A percentile compares a stretch with the other conserved stretches of the same genome.
Evolutionary conservation across 805 yeast species (phyloP).

Genomic region (Candida nanaspora): DNA sequence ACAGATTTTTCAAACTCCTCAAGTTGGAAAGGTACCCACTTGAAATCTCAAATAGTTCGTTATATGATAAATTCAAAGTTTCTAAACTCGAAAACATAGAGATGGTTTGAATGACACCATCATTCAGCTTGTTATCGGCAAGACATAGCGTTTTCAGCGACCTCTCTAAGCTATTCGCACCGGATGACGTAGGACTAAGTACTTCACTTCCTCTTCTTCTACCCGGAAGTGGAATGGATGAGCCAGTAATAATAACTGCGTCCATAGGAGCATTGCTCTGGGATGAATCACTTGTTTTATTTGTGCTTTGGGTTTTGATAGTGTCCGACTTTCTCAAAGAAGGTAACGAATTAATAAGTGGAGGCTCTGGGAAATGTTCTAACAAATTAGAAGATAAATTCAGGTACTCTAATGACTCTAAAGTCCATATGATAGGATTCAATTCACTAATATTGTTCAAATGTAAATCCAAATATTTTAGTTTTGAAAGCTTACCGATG

Average conservation of each 20-base stretch:
- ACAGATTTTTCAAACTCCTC: conserved; percentile 52
- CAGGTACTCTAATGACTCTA: conserved; percentile 47
- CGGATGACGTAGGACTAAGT: conserved; percentile 4
- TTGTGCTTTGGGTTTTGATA: background rate
- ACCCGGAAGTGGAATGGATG: background rate
- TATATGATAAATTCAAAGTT: conserved; percentile 72
- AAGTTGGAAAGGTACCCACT: conserved; percentile 57
- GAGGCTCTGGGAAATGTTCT: conserved; percentile 50
- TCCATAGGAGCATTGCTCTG: background rate
- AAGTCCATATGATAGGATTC: conserved; percentile 60
- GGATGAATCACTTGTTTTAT: background rate
- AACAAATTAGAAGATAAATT: conserved; percentile 72
- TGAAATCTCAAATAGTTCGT: conserved; percentile 78
- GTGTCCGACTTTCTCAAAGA: background rate
- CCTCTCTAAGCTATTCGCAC: conserved; percentile 12
- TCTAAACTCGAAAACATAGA: conserved; percentile 52
- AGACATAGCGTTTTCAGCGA: conserved; percentile 49
- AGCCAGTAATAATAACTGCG: background rate
- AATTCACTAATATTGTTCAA: conserved; percentile 71
- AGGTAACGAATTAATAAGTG: conserved; percentile 4
- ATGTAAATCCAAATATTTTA: conserved; percentile 72
- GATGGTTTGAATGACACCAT: conserved; percentile 65
- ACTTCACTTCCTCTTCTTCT: conserved; percentile 8
- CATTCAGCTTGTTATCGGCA: conserved; percentile 79
- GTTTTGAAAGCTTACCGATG: conserved; percentile 50